phyloP scores from a whole-genome alignment of 1,284 basidiomycete genomes.

The Phenoliferia sp. region DNA sequence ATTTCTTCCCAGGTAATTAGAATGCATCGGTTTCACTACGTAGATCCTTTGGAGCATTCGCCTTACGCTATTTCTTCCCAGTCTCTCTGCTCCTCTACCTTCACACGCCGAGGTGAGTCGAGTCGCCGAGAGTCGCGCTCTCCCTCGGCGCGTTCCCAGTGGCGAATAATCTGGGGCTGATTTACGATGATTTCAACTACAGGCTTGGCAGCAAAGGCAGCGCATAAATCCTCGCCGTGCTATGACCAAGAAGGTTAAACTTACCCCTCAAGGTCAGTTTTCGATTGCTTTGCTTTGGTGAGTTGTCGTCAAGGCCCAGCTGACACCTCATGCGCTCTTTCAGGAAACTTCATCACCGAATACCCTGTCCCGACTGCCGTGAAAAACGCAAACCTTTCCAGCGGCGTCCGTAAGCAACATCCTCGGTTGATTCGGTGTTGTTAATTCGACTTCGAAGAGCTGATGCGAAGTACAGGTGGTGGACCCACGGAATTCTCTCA shows the following conservation, averaged over 20 bases:
- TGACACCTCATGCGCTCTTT: background rate
- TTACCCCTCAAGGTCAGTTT: conserved; percentile 56
- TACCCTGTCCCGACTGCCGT: conserved; percentile 43
- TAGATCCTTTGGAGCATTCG: background rate
- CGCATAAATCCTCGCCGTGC: conserved; percentile 42
- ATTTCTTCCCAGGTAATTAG: too few relatives aligned
- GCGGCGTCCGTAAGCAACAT: conserved; percentile 19
- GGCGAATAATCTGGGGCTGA: background rate
- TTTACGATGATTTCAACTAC: background rate
- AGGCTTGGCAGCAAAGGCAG: conserved; percentile 36
- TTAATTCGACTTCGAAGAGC: too few relatives aligned
- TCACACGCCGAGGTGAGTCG: too few relatives aligned
- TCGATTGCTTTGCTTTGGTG: too few relatives aligned
- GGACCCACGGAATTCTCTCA: conserved; percentile 81
- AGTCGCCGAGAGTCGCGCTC: conserved; percentile 20
- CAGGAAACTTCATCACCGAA: conserved; percentile 82
- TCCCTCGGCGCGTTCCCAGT: too few relatives aligned
- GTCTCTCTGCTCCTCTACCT: too few relatives aligned
- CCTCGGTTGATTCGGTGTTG: background rate
- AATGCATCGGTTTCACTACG: too few relatives aligned
- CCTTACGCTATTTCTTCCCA: conserved; percentile 16
- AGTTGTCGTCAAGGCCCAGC: background rate
- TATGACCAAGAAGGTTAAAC: conserved; percentile 70
- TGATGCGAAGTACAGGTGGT: conserved; percentile 39
- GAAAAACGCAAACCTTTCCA: conserved; percentile 51